These are phyloP conservation scores for Gossypium schwendimanii DNA, from an alignment of 441 rosid genomes.

Conservation along the genomic window DNA sequence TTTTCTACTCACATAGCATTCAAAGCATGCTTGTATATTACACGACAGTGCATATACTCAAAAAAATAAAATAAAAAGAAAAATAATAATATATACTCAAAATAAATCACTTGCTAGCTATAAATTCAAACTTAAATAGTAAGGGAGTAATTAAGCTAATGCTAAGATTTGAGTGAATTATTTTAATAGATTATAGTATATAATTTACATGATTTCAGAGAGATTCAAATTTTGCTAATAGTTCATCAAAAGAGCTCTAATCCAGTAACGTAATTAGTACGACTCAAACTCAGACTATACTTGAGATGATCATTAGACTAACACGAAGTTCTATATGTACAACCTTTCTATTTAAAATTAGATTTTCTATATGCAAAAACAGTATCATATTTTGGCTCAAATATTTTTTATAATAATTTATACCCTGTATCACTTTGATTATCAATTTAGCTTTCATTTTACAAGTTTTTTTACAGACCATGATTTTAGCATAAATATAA, in stretches of 20 bases:
- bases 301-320: too few relatives aligned
- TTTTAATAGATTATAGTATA: not conserved
- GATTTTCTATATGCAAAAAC: too few relatives aligned
- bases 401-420: not conserved
- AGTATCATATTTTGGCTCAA: too few relatives aligned
- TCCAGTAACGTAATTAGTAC: fast-evolving
- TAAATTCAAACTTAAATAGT: not conserved
- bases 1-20: not conserved
- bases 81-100: not conserved
- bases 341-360: not conserved
- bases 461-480: not conserved
- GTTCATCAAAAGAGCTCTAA: not conserved
- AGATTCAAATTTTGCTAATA: not conserved
- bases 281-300: fast-evolving
- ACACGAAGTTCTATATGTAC: not conserved
- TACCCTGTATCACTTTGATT: not conserved
- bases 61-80: not conserved
- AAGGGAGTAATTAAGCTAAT: not conserved
- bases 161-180: not conserved
- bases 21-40: not conserved
- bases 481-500: too few relatives aligned
- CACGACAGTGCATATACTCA: not conserved
- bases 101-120: not conserved
- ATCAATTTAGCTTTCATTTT: not conserved
- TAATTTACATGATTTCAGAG: not conserved